phyloP scores from a whole-genome alignment of 2,329 filamentous ascomycete genomes.

The Ilyonectria sp. region DNA sequence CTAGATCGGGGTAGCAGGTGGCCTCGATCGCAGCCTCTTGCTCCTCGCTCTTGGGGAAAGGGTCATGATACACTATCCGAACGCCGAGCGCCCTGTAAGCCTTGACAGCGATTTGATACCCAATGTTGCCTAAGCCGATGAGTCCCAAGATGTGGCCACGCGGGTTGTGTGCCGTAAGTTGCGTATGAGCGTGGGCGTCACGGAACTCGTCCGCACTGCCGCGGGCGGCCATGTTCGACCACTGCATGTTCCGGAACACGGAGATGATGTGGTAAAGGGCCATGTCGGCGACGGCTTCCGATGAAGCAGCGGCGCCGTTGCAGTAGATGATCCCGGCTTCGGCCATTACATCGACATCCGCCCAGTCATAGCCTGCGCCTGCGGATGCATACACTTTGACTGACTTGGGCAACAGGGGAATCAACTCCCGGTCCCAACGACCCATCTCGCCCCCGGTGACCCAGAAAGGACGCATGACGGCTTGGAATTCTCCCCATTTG shows the following conservation, averaged over 20 bases:
- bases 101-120: slow-evolving; percentile 69
- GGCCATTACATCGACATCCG: slow-evolving; percentile 61
- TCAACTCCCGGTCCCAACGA: slow-evolving; percentile 72
- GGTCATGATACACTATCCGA: slow-evolving; percentile 69
- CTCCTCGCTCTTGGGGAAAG: slow-evolving; percentile 55
- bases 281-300: slow-evolving; percentile 74
- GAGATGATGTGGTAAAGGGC: slow-evolving; percentile 72
- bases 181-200: slow-evolving; percentile 69
- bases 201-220: slow-evolving; percentile 59
- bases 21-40: slow-evolving; percentile 62
- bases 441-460: slow-evolving; percentile 78
- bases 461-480: slow-evolving; percentile 73
- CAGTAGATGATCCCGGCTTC: slow-evolving; percentile 69
- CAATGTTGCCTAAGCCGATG: slow-evolving; percentile 72
- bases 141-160: slow-evolving; percentile 68
- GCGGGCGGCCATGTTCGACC: slow-evolving; percentile 67
- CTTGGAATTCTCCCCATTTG: slow-evolving; percentile 60
- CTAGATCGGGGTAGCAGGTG: slow-evolving; percentile 44
- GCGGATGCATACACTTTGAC: slow-evolving; percentile 72
- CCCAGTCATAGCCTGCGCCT: slow-evolving; percentile 76
- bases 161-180: slow-evolving; percentile 70
- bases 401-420: slow-evolving; percentile 66
- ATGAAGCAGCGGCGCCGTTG: slow-evolving; percentile 72
- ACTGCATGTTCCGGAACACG: slow-evolving; percentile 71
- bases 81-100: slow-evolving; percentile 68